Percentiles rank a stretch among this genome's conserved stretches.
These are phyloP conservation scores for Umbelopsis sp. DNA, from an alignment of 192 early-diverging fungal genomes.

Conservation along the genomic window DNA sequence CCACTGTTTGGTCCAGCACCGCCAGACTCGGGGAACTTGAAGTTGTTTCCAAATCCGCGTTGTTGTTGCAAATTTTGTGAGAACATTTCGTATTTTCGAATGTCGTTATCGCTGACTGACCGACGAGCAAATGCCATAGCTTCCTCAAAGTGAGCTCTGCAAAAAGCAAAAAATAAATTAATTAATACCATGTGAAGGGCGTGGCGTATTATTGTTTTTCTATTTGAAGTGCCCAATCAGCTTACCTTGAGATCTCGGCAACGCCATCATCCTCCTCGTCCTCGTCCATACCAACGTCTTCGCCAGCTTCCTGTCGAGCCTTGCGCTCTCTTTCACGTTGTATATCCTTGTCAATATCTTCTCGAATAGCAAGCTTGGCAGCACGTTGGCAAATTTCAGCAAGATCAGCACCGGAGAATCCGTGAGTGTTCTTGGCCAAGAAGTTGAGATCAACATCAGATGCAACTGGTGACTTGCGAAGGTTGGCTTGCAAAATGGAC, in stretches of 20 bases:
- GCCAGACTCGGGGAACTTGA: slow-evolving; percentile 89
- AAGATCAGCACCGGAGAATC: slow-evolving; percentile 98
- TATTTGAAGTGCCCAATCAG: neutral
- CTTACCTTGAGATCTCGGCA: slow-evolving; percentile 80
- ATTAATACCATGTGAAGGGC: neutral
- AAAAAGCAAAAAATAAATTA: neutral
- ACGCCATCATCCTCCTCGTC: slow-evolving; percentile 82
- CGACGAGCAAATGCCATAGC: slow-evolving; percentile 98
- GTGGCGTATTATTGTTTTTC: neutral
- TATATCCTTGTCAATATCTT: slow-evolving; percentile 91
- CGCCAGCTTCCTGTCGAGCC: slow-evolving; percentile 66
- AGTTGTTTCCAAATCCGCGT: slow-evolving; percentile 85
- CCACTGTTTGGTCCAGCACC: slow-evolving; percentile 25
- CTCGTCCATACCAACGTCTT: slow-evolving; percentile 75
- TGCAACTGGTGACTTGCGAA: slow-evolving; percentile 93
- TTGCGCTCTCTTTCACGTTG: slow-evolving; percentile 70
- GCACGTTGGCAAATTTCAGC: slow-evolving; percentile 99
- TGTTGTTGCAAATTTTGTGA: slow-evolving; percentile 96
- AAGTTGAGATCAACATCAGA: slow-evolving; percentile 76
- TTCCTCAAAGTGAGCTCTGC: slow-evolving; percentile 94
- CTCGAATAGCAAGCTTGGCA: slow-evolving; percentile 95
- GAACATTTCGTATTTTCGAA: slow-evolving; percentile 99
- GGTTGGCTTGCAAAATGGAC: slow-evolving; percentile 80
- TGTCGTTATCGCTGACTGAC: slow-evolving; percentile 94
- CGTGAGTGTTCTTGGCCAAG: slow-evolving; percentile 88